These are phyloP conservation scores for Warburgia ugandensis DNA, from an alignment of 164 flowering plant genomes.

Conservation along the genomic window DNA sequence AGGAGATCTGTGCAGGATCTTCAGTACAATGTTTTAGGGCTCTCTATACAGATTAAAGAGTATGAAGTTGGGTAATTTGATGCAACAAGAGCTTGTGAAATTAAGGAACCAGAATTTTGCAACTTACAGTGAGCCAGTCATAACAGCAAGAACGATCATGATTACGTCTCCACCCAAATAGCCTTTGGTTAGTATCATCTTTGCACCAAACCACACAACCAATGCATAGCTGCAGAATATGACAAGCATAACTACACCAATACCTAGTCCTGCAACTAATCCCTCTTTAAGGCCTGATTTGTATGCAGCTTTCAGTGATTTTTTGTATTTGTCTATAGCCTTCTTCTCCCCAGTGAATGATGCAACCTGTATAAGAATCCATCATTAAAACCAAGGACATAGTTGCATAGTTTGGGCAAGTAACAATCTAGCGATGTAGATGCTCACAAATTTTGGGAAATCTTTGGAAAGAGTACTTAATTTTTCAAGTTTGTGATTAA, in stretches of 20 bases:
- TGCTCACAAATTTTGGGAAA: too few species aligned
- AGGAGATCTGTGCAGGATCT: too few species aligned
- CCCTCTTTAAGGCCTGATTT: constrained; percentile 33
- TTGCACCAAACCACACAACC: constrained; percentile 45
- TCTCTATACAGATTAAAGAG: too few species aligned
- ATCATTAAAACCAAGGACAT: too few species aligned
- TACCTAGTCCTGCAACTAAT: constrained; percentile 31
- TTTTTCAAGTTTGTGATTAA: too few species aligned
- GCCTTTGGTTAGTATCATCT: constrained; percentile 30
- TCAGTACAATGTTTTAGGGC: too few species aligned
- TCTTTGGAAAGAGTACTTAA: too few species aligned
- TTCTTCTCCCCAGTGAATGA: constrained; percentile 51
- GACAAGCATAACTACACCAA: constrained; percentile 27
- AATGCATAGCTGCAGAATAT: constrained; percentile 28
- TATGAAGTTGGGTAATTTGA: too few species aligned
- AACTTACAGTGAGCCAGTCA: constrained; percentile 47
- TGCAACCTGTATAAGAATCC: constrained; percentile 46
- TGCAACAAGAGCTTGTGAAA: too few species aligned
- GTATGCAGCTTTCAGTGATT: constrained; percentile 29
- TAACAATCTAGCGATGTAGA: too few species aligned
- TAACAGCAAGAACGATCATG: constrained; percentile 30
- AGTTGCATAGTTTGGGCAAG: too few species aligned
- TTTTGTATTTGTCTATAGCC: constrained; percentile 32
- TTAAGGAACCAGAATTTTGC: not conserved
- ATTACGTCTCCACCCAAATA: constrained; percentile 46